Conservation (phyloP, 305 asterid genomes). For the Lippia alba region DNA sequence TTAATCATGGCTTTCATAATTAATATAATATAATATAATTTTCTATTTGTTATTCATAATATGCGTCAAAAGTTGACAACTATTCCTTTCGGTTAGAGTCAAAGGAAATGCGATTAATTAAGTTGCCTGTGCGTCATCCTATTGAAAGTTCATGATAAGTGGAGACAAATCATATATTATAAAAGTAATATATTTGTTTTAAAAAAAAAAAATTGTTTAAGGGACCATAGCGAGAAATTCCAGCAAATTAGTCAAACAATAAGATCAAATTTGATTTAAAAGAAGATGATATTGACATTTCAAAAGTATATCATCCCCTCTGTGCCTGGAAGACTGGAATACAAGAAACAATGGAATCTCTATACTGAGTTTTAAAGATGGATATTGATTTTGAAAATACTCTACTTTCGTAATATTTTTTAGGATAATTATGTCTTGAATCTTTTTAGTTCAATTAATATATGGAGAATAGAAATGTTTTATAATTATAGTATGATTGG, state of each 20-base stretch:
- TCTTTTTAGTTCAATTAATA: too few relatives aligned
- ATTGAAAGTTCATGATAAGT: background rate
- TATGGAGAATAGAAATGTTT: too few relatives aligned
- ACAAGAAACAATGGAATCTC: background rate
- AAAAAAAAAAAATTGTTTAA: background rate
- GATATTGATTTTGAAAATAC: too few relatives aligned
- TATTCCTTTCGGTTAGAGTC: background rate
- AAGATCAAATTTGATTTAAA: background rate
- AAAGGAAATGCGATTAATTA: background rate
- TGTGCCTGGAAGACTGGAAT: background rate
- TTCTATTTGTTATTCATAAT: too few relatives aligned
- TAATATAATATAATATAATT: too few relatives aligned
- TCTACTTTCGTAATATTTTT: too few relatives aligned
- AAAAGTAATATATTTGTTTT: background rate
- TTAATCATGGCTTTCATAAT: too few relatives aligned
- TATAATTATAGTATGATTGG: too few relatives aligned
- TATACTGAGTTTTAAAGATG: background rate
- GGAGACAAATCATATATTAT: background rate
- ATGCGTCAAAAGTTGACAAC: background rate
- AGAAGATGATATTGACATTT: too few relatives aligned
- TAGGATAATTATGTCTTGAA: too few relatives aligned
- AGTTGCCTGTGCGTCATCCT: conserved; percentile 1
- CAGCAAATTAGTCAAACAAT: background rate
- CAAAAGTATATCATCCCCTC: too few relatives aligned
- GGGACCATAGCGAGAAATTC: background rate